A percentile compares a stretch with the other conserved stretches of the same genome.
Conservation (phyloP, 495 filamentous ascomycete genomes). For the Podospora tetraspora region DNA sequence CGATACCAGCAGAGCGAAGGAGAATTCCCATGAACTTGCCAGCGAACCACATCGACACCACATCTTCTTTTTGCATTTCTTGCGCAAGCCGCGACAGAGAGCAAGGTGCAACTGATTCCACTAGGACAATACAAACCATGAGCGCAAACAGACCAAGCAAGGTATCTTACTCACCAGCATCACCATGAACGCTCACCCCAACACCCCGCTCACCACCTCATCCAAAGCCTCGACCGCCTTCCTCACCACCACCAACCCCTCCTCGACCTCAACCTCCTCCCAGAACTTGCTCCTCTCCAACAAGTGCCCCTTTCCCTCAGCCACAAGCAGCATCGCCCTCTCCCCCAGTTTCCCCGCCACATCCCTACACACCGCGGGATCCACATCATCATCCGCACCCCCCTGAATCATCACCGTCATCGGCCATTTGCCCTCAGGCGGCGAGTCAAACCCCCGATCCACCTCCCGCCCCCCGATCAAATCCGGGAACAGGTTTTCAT, state of each 20-base stretch:
- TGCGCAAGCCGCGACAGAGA: no score
- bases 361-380: constrained; percentile 8
- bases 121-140: no score
- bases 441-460: constrained; percentile 21
- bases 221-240: constrained; percentile 16
- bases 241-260: constrained; percentile 9
- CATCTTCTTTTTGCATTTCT: no score
- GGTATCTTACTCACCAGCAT: not conserved
- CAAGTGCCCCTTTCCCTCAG: constrained; percentile 16
- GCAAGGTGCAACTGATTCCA: no score
- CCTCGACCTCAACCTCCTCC: not conserved
- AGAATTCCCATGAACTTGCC: no score
- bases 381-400: constrained; percentile 17
- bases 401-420: constrained; percentile 24
- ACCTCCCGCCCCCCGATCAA: constrained; percentile 8
- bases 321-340: constrained; percentile 13
- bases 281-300: constrained; percentile 18
- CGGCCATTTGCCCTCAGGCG: constrained; percentile 12
- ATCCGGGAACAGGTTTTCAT: constrained; percentile 15
- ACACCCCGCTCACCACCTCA: not conserved
- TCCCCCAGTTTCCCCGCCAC: constrained; percentile 12
- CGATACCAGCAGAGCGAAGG: no score
- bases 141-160: no score
- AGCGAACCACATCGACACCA: no score
- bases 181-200: no score